Evolutionary conservation across 1,139 yeast genomes (phyloP).

Genomic region (Pichia sp.): DNA sequence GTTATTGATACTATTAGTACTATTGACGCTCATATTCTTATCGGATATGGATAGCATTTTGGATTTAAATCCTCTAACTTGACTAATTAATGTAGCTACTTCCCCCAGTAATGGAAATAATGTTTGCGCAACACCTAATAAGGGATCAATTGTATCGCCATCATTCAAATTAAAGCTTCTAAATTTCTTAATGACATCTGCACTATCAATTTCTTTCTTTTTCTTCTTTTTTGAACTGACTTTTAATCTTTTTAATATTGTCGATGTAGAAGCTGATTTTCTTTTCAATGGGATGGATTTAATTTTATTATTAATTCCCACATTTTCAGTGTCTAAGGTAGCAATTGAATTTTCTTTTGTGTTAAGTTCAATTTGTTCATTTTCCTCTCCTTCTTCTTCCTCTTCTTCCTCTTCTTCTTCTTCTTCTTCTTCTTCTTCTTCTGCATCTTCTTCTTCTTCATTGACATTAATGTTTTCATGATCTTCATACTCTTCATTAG

Average conservation of each 20-base stretch:
- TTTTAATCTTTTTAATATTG: background rate
- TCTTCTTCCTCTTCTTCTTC: constrained; percentile 31
- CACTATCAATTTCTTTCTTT: constrained; percentile 17
- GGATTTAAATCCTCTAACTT: constrained; percentile 34
- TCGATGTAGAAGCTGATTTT: constrained; percentile 1
- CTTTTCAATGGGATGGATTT: constrained; percentile 2
- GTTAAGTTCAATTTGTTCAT: constrained; percentile 7
- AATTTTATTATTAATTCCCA: background rate
- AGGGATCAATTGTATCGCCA: constrained; percentile 46
- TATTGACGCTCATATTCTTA: background rate
- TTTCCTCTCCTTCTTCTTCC: constrained; percentile 22
- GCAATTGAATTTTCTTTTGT: constrained; percentile 1
- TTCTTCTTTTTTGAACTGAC: constrained; percentile 3
- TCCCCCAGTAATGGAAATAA: constrained; percentile 57
- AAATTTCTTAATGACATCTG: constrained; percentile 26
- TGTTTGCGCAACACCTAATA: constrained; percentile 60
- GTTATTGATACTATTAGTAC: background rate
- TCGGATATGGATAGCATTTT: constrained; percentile 7
- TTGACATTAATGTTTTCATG: constrained; percentile 32
- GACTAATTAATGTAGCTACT: constrained; percentile 50
- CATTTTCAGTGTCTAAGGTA: constrained; percentile 1
- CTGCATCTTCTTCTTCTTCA: constrained; percentile 32
- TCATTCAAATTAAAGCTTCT: constrained; percentile 24
- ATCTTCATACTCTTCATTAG: constrained; percentile 32
- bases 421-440: constrained; percentile 15